phyloP scores from a whole-genome alignment of 1,284 basidiomycete genomes.

The Cystobasidium slooffiae region DNA sequence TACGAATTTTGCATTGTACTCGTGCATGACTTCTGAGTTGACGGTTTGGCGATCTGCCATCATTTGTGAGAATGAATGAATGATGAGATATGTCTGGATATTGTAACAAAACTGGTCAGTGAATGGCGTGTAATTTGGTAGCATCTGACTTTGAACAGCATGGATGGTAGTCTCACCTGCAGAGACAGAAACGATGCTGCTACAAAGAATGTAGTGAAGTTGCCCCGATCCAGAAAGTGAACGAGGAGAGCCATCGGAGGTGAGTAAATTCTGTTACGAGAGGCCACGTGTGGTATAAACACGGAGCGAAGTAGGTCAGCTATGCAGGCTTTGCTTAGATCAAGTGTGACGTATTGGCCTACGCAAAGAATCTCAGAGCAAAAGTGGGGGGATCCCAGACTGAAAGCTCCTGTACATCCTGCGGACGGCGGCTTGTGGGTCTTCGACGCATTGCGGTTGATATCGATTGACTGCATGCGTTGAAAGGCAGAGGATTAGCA shows the following conservation, averaged over 20 bases:
- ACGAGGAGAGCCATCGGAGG: slow-evolving; percentile 50
- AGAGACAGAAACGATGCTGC: slow-evolving; percentile 38
- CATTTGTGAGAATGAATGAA: slow-evolving; percentile 77
- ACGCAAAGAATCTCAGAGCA: slow-evolving; percentile 48
- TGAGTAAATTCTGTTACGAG: slow-evolving; percentile 45
- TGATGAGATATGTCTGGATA: slow-evolving; percentile 52
- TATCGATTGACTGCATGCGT: neutral
- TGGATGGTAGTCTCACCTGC: slow-evolving; percentile 28
- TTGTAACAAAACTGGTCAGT: neutral
- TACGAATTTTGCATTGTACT: slow-evolving; percentile 74
- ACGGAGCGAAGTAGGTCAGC: neutral
- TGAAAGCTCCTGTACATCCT: slow-evolving; percentile 48
- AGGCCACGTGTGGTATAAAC: neutral
- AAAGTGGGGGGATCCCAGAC: slow-evolving; percentile 51
- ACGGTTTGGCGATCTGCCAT: slow-evolving; percentile 73
- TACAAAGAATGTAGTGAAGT: slow-evolving; percentile 45
- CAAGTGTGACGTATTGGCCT: neutral
- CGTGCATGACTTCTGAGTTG: slow-evolving; percentile 78
- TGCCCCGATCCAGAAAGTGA: slow-evolving; percentile 47
- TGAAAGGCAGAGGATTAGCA: no score
- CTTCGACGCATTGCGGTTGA: no score
- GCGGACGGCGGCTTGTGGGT: slow-evolving; percentile 16
- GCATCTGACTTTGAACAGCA: no score
- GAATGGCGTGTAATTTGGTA: neutral
- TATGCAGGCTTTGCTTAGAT: neutral